These are phyloP conservation scores for Fusarium miscanthi DNA, from an alignment of 2,329 filamentous ascomycete species.

Conservation along the genomic window DNA sequence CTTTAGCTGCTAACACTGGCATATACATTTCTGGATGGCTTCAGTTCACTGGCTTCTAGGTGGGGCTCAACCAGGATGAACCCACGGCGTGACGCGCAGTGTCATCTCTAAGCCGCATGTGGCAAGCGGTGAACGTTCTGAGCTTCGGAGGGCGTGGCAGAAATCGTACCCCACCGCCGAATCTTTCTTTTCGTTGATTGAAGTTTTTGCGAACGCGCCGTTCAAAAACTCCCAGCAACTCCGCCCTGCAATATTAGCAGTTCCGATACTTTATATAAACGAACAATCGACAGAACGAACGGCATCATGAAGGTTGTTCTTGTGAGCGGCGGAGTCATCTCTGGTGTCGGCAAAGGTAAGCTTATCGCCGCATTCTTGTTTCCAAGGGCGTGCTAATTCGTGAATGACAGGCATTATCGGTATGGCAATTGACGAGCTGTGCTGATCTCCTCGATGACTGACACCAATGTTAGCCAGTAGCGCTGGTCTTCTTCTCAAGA, in stretches of 20 bases:
- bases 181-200: conserved; percentile 15
- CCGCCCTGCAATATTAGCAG: conserved; percentile 8
- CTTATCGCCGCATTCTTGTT: not conserved
- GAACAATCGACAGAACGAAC: not conserved
- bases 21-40: not conserved
- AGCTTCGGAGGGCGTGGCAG: conserved; percentile 17
- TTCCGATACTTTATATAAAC: conserved; percentile 3
- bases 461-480: conserved; percentile 34
- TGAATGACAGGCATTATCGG: conserved; percentile 23
- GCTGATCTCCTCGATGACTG: not conserved
- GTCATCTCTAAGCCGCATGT: not conserved
- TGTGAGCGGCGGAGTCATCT: conserved; percentile 38
- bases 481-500: conserved; percentile 81
- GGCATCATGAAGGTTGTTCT: conserved; percentile 36
- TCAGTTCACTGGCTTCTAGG: not conserved
- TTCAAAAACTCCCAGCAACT: conserved; percentile 11
- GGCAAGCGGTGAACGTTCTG: not conserved
- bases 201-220: conserved; percentile 28
- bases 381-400: conserved; percentile 13
- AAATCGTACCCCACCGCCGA: conserved; percentile 32
- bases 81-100: not conserved
- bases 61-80: not conserved
- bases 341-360: conserved; percentile 35
- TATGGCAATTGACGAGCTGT: conserved; percentile 1
- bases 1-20: not conserved